These are phyloP conservation scores for Candida loeiensis DNA, from an alignment of 805 yeast genomes.

Conservation along the genomic window DNA sequence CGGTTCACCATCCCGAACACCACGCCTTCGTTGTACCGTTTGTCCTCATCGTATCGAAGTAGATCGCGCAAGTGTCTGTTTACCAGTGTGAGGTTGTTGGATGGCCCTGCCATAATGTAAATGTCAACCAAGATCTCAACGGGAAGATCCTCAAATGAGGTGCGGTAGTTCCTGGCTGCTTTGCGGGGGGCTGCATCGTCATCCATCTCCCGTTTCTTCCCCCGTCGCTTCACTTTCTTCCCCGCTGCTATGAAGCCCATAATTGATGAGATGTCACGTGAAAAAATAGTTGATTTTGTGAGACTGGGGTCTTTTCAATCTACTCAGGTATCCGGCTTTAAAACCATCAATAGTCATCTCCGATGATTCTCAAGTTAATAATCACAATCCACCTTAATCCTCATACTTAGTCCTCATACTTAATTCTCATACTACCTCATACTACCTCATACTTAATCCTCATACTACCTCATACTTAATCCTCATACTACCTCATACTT, in stretches of 20 bases:
- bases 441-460: no score
- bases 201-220: background rate
- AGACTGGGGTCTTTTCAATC: no score
- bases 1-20: constrained; percentile 20
- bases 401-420: no score
- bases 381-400: no score
- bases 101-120: constrained; percentile 34
- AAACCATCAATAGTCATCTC: no score
- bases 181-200: background rate
- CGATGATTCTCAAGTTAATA: no score
- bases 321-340: no score
- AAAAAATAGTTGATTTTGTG: no score
- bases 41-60: constrained; percentile 23
- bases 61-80: constrained; percentile 26
- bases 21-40: constrained; percentile 13
- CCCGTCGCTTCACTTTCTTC: constrained; percentile 16
- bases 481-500: no score
- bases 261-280: background rate
- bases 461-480: no score
- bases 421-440: no score
- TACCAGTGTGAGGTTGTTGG: constrained; percentile 32
- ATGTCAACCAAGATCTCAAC: constrained; percentile 39
- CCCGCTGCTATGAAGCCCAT: constrained; percentile 30
- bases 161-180: constrained; percentile 1
- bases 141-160: constrained; percentile 36